A percentile compares a stretch with the other conserved stretches of the same genome.
phyloP scores from a whole-genome alignment of 768 basidiomycete genomes.

The Boletus sp. region DNA sequence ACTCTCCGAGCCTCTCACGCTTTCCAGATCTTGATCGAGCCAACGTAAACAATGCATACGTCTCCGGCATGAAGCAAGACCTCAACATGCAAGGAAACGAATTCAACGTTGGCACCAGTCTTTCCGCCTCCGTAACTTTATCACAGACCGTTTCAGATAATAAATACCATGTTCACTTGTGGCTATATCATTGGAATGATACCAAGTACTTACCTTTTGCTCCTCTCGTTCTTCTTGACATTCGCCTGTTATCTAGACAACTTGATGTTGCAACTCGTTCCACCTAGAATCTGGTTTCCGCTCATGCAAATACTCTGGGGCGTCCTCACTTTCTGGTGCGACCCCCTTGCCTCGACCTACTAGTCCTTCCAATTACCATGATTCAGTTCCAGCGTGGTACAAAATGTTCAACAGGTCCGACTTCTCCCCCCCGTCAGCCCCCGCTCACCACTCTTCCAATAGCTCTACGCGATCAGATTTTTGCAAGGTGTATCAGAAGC shows the following conservation, averaged over 20 bases:
- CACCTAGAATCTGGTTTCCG: conserved; percentile 67
- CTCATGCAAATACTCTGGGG: conserved; percentile 65
- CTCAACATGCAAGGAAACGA: conserved; percentile 63
- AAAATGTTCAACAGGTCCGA: conserved; percentile 53
- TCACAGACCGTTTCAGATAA: conserved; percentile 39
- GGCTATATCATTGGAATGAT: conserved; percentile 77
- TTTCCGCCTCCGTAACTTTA: not conserved
- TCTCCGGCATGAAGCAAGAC: conserved; percentile 78
- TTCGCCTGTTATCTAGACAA: conserved; percentile 44
- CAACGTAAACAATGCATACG: conserved; percentile 71
- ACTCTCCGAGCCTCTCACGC: not conserved
- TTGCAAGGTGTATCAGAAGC: conserved; percentile 72
- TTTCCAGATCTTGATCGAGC: conserved; percentile 61
- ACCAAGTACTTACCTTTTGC: conserved; percentile 43
- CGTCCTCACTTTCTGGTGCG: conserved; percentile 60
- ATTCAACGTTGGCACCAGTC: conserved; percentile 45
- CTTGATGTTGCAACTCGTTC: conserved; percentile 60
- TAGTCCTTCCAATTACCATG: not conserved
- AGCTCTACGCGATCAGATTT: conserved; percentile 71
- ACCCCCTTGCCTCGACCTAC: not conserved
- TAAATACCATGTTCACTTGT: conserved; percentile 71
- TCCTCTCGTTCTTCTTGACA: not conserved
- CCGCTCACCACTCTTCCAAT: not conserved
- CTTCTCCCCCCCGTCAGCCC: not conserved
- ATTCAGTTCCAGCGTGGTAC: conserved; percentile 53